These are phyloP conservation scores for Rauvolfia tetraphylla DNA, from an alignment of 257 asterid genomes.

Conservation along the genomic window DNA sequence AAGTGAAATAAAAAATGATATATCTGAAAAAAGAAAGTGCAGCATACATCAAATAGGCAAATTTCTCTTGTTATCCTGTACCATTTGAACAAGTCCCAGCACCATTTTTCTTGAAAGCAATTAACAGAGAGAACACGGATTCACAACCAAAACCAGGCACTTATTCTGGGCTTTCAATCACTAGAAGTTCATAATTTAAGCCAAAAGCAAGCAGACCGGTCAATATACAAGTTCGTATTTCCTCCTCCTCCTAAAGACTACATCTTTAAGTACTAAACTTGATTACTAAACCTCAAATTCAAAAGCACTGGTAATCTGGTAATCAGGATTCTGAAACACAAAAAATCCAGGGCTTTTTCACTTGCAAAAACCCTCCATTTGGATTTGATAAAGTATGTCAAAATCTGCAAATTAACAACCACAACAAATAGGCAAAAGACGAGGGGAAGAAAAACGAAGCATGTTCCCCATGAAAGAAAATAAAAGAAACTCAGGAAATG, in stretches of 20 bases:
- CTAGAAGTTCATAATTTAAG: not conserved
- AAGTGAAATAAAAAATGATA: not conserved
- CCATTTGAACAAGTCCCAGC: not conserved
- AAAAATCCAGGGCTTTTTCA: constrained; percentile 80
- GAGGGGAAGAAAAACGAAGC: not conserved
- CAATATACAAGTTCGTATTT: not conserved
- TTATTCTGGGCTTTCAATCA: not conserved
- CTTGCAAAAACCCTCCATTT: constrained; percentile 55
- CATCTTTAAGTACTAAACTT: not conserved
- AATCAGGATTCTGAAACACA: constrained; percentile 96
- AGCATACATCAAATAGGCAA: not conserved
- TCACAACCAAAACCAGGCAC: not conserved
- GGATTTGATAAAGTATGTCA: constrained; percentile 86
- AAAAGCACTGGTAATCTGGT: constrained; percentile 54
- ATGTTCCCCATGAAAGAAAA: not conserved
- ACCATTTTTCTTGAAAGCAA: not conserved
- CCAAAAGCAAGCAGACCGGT: not conserved
- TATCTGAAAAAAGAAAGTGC: no score
- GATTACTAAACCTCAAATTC: not conserved
- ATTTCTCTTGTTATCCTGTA: not conserved
- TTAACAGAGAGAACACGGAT: not conserved
- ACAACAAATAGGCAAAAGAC: constrained; percentile 5
- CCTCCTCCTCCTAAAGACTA: not conserved
- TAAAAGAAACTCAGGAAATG: not conserved
- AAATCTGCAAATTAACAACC: constrained; percentile 45